phyloP scores from a whole-genome alignment of 2,329 filamentous ascomycete genomes.

The Dothistroma septosporum region DNA sequence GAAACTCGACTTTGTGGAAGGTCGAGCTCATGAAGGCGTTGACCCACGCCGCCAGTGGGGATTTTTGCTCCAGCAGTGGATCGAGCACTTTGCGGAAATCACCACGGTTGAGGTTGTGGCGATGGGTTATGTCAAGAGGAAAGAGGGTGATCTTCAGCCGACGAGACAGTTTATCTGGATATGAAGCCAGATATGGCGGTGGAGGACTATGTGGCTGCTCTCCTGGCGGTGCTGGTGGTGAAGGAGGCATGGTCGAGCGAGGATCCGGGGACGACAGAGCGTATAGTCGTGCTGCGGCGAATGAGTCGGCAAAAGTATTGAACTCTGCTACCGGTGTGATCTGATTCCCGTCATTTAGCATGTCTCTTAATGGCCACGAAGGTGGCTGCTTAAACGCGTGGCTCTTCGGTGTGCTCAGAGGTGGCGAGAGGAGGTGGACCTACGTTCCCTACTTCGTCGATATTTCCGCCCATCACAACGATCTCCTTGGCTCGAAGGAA shows the following conservation, averaged over 20 bases:
- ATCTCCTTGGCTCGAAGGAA: slow-evolving; percentile 88
- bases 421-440: slow-evolving; percentile 13
- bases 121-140: slow-evolving; percentile 47
- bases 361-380: slow-evolving; percentile 30
- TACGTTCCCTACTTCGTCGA: slow-evolving; percentile 73
- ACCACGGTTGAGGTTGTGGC: slow-evolving; percentile 41
- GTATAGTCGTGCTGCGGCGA: slow-evolving; percentile 48
- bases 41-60: slow-evolving; percentile 46
- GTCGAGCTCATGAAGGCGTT: slow-evolving; percentile 44
- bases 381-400: slow-evolving; percentile 39
- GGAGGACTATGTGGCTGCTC: slow-evolving; percentile 27
- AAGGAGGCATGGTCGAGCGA: slow-evolving; percentile 71
- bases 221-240: slow-evolving; percentile 42
- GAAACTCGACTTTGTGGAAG: slow-evolving; percentile 43
- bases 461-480: slow-evolving; percentile 89
- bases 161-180: slow-evolving; percentile 41
- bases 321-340: slow-evolving; percentile 83
- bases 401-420: slow-evolving; percentile 22
- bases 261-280: slow-evolving; percentile 57
- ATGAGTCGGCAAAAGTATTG: slow-evolving; percentile 81
- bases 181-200: slow-evolving; percentile 35
- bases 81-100: slow-evolving; percentile 35
- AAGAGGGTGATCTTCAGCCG: slow-evolving; percentile 46
- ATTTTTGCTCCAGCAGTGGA: slow-evolving; percentile 30
- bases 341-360: slow-evolving; percentile 36